These are phyloP conservation scores for Suillus clintonianus DNA, from an alignment of 768 basidiomycete genomes.

Conservation along the genomic window DNA sequence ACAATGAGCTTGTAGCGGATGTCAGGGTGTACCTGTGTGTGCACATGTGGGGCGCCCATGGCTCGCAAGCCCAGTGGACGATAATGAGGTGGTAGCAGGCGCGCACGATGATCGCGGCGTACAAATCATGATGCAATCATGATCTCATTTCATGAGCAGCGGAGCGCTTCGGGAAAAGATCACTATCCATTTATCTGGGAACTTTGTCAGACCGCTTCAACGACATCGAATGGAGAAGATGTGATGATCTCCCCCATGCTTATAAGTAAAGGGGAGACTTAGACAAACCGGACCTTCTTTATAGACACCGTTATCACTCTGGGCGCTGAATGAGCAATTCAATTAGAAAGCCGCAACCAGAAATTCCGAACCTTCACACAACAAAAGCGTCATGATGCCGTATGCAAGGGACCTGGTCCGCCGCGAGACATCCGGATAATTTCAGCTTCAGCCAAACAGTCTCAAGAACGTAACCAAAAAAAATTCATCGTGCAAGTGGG, in stretches of 20 bases:
- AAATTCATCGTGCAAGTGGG: background rate
- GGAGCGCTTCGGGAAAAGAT: background rate
- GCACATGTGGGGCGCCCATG: background rate
- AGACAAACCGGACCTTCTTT: background rate
- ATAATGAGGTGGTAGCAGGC: background rate
- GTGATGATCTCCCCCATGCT: background rate
- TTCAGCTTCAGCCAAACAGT: background rate
- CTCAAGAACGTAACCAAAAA: background rate
- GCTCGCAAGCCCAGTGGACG: background rate
- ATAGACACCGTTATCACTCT: background rate
- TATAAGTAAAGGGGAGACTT: background rate
- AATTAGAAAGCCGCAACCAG: background rate
- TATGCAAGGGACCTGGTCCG: background rate
- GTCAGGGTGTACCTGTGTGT: background rate
- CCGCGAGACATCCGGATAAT: background rate
- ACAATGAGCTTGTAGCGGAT: background rate
- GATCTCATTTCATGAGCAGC: background rate
- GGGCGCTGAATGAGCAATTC: background rate
- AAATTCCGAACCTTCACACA: background rate
- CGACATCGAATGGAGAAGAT: background rate
- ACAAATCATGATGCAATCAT: background rate
- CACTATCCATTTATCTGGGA: background rate
- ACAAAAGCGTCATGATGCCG: background rate
- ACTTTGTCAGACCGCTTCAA: background rate
- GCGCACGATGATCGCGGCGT: background rate